Evolutionary conservation across 2,329 filamentous ascomycete species (phyloP), one percentile per base, ranked within the genome.

Genomic region (Gnomoniopsis smithogilvyi): DNA sequence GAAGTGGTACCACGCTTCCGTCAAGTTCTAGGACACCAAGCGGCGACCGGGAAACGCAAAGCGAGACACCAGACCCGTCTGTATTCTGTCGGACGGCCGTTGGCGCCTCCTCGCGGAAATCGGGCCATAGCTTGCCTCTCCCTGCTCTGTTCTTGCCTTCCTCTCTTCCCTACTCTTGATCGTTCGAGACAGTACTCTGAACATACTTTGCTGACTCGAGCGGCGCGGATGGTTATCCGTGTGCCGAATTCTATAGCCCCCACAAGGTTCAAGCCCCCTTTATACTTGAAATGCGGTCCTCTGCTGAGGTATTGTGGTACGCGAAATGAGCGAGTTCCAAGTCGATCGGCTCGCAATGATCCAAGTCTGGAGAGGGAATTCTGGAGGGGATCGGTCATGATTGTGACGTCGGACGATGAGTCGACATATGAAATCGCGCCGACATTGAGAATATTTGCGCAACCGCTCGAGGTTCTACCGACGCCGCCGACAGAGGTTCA

Each of bases 331-430:
- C 77, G 79, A 67, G 68, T 75, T 51, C 68, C 76, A 0, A 69
- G 71, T 30, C 70, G 75, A 34, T 73, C 70, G 33, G 71, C 68
- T 58, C 73, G 71, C 55, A 71, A 70, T 65, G 71, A 68, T 63
- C 64, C 68, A 1, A 58, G 68, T 14, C 56, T 68, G 0, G 87
- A 91, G 47, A 83, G 86, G 54, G 91, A 96, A 67, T 86, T 94
- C 21, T 99, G 95, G 95, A 86, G 93, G 71, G 95, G 95, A 6
- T 96, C 87, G 61, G 82, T 98, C 59, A 92, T 99, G 91, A 96
- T 99, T 67, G 92, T 99, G 22, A 98, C 95, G 0, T 82, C 87
- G 54, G 94, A 99, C 68, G 82, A 85, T 2, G 84, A 89, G 45
- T 98, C 94, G 2, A 90, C 89, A 0, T 96, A 97, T 68, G 84